Evolutionary conservation across 768 basidiomycete genomes (phyloP).

Genomic region (Pleurotus giganteus): DNA sequence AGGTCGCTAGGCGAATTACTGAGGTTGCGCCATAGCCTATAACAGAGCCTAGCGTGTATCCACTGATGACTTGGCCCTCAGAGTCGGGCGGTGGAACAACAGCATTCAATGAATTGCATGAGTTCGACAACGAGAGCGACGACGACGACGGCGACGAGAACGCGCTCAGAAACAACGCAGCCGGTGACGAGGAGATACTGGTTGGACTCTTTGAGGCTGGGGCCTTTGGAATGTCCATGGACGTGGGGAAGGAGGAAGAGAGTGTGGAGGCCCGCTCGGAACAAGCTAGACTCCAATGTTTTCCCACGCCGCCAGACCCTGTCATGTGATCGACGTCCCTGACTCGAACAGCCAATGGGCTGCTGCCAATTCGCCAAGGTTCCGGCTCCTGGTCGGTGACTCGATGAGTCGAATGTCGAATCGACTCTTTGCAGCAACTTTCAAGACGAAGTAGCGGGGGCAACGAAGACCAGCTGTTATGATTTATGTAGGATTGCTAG

Average conservation of each 20-base stretch:
- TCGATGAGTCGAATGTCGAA: too few species aligned
- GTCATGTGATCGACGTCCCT: not conserved
- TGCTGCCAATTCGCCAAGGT: too few species aligned
- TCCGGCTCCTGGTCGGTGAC: too few species aligned
- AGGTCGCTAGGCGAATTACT: slow-evolving; percentile 67
- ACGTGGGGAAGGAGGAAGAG: not conserved
- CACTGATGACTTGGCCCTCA: slow-evolving; percentile 64
- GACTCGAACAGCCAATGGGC: too few species aligned
- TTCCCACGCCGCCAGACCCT: not conserved
- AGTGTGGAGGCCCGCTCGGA: not conserved
- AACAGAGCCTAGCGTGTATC: slow-evolving; percentile 73
- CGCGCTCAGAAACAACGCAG: not conserved
- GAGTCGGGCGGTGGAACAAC: slow-evolving; percentile 49
- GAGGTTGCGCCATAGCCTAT: slow-evolving; percentile 84
- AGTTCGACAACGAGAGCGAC: slow-evolving; percentile 67
- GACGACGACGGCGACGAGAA: slow-evolving; percentile 64
- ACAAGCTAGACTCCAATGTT: not conserved
- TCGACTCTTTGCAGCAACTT: too few species aligned
- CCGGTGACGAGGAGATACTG: not conserved
- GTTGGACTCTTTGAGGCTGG: not conserved
- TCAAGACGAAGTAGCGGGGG: too few species aligned
- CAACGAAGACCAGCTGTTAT: too few species aligned
- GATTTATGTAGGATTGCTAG: too few species aligned
- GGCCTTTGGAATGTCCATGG: slow-evolving; percentile 6
- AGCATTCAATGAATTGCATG: slow-evolving; percentile 24